Base-by-base conservation (phyloP, 2,329 filamentous ascomycete species). In the Neofusicoccum sp. region DNA sequence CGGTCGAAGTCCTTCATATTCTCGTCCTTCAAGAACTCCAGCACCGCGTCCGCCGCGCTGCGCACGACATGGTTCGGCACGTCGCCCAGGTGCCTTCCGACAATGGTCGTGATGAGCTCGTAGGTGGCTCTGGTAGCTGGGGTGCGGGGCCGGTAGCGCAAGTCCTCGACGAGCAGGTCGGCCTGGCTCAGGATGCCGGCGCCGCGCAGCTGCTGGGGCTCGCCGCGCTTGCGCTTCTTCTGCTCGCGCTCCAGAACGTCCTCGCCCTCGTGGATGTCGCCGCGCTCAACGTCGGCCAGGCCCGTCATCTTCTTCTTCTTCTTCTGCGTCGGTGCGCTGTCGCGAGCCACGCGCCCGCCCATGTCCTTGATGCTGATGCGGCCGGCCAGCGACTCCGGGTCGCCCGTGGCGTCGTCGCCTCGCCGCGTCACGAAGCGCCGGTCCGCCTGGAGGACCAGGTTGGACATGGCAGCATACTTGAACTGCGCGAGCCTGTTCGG, bases 401-500 rank as follows among this genome's bases (percentile, higher is more conserved):
- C 95, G 70, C 95, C 95, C 56, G 93, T 98, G 65, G 91, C 88
- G 80, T 99, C 96, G 78, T 99, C 93, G 69, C 88, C 92, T 70
- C 92, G 88, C 75, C 95, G 88, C 65, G 91, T 91, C 70, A 96
- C 89, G 75, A 99, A 98, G 70, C 95, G 89, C 80, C 93, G 89
- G 82, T 99, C 95, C 81, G 92, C 93, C 90, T 99, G 95, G 86
- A 99, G 91, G 75, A 99, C 95, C 91, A 99, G 89, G 87, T 99
- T 99, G 81, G 95, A 99, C 95, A 99, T 98, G 77, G 91, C 92
- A 87, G 92, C 92, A 86, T 97, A 96, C 79, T 97, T 97, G 85
- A 96, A 97, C 79, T 96, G 93, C 78, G 91, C 93, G 71, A 96
- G 90, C 38, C 51, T 56, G 71, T 84, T 82, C 26, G 40, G 31